phyloP scores from a whole-genome alignment of 371 early-diverging fungal genomes.

The Rhizopus stolonifer region DNA sequence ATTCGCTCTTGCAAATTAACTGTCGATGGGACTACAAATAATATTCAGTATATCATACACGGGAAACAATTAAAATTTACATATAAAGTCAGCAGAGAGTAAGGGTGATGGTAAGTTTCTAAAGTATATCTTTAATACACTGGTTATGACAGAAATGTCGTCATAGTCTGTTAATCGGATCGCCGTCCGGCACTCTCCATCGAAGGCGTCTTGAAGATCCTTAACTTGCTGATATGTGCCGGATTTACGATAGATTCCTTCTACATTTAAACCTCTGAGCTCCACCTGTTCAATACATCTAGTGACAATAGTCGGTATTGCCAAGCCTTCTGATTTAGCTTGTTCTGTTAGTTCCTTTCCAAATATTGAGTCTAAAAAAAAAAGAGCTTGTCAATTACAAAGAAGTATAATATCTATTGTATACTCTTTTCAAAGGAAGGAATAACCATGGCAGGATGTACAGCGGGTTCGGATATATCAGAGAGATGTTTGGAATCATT shows the following conservation, averaged over 20 bases:
- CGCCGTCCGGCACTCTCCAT: conserved; percentile 27
- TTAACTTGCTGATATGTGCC: conserved; percentile 77
- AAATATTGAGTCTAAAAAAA: conserved; percentile 13
- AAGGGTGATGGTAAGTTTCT: conserved; percentile 87
- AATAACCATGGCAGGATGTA: conserved; percentile 24
- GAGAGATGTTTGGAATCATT: background rate
- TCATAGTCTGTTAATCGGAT: conserved; percentile 42
- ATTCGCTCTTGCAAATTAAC: background rate
- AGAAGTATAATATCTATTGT: background rate
- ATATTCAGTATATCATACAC: no score
- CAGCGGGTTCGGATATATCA: conserved; percentile 8
- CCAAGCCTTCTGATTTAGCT: conserved; percentile 13
- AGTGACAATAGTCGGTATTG: conserved; percentile 13
- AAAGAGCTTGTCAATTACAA: no score
- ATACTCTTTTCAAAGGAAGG: no score
- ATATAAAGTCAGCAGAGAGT: conserved; percentile 74
- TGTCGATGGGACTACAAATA: background rate
- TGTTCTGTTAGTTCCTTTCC: conserved; percentile 23
- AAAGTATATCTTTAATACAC: conserved; percentile 89
- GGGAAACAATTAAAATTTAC: conserved; percentile 64
- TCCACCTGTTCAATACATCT: conserved; percentile 23
- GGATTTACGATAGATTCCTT: conserved; percentile 87
- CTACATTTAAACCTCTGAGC: conserved; percentile 13
- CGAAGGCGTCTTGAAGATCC: conserved; percentile 49
- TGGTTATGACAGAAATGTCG: conserved; percentile 73